phyloP scores from a whole-genome alignment of 1,284 basidiomycete genomes.

The Marasmius fiardii region DNA sequence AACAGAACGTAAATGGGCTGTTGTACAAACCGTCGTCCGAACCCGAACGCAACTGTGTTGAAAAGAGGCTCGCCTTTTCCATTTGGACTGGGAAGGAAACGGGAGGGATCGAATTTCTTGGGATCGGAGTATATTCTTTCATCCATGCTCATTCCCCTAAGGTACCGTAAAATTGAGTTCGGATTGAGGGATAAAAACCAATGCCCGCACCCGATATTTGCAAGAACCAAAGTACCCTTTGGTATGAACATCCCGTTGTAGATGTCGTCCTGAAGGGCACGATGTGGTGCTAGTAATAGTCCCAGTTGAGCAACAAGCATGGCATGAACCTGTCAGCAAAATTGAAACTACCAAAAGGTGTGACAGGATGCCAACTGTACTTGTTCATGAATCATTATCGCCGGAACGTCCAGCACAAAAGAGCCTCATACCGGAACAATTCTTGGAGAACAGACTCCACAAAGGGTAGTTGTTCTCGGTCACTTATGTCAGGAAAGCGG shows the following conservation, averaged over 20 bases:
- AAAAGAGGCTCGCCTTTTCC: constrained; percentile 7
- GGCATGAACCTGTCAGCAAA: too few relatives aligned
- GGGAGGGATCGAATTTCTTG: not conserved
- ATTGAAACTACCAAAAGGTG: too few relatives aligned
- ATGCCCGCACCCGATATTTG: not conserved
- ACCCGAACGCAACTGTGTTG: not conserved
- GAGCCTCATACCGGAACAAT: too few relatives aligned
- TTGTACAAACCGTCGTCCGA: constrained; percentile 2
- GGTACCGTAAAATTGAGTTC: not conserved
- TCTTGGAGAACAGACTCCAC: too few relatives aligned
- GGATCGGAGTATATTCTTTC: constrained; percentile 1
- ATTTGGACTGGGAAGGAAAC: constrained; percentile 1
- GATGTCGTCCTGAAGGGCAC: not conserved
- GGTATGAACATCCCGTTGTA: constrained; percentile 1
- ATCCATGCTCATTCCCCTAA: constrained; percentile 3
- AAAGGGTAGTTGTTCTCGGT: too few relatives aligned
- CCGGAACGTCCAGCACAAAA: too few relatives aligned
- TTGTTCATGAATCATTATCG: too few relatives aligned
- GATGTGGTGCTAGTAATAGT: constrained; percentile 3
- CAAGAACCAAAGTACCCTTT: constrained; percentile 1
- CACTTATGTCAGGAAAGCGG: not conserved
- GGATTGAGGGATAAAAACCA: not conserved
- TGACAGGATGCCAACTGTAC: too few relatives aligned
- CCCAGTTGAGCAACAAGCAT: too few relatives aligned
- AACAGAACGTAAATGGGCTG: too few relatives aligned